phyloP scores from a whole-genome alignment of 352 stramenopile species.

The Globisporangium cederbergense region DNA sequence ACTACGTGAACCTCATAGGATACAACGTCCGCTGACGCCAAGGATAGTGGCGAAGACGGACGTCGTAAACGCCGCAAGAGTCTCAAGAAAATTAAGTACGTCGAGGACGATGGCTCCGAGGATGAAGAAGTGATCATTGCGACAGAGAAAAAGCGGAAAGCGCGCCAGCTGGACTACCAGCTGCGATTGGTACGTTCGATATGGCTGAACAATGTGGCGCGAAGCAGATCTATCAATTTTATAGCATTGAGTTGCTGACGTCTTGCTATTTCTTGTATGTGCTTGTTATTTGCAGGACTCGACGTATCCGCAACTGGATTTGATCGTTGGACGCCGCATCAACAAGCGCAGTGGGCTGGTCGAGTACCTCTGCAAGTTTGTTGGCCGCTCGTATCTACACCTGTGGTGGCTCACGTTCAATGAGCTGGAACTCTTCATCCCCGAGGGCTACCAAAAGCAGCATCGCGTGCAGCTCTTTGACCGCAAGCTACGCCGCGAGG shows the following conservation, averaged over 20 bases:
- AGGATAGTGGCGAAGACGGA: slow-evolving; percentile 5
- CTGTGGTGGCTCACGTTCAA: slow-evolving; percentile 87
- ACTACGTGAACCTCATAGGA: background rate
- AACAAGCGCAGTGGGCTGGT: slow-evolving; percentile 64
- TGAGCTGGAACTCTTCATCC: slow-evolving; percentile 82
- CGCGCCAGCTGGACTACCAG: slow-evolving; percentile 80
- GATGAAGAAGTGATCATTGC: slow-evolving; percentile 43
- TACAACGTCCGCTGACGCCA: background rate
- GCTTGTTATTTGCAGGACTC: slow-evolving; percentile 37
- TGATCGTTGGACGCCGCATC: slow-evolving; percentile 81
- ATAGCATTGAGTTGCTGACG: background rate
- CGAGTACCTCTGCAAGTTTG: slow-evolving; percentile 89
- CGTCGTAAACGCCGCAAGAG: slow-evolving; percentile 40
- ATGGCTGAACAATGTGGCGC: background rate
- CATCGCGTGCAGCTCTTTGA: slow-evolving; percentile 85
- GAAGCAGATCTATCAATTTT: background rate
- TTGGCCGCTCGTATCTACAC: slow-evolving; percentile 84
- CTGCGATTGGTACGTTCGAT: slow-evolving; percentile 33
- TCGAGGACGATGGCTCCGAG: slow-evolving; percentile 71
- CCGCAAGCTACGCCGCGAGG: slow-evolving; percentile 73
- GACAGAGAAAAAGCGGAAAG: slow-evolving; percentile 62
- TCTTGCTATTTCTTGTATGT: slow-evolving; percentile 6
- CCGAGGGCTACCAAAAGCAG: slow-evolving; percentile 82
- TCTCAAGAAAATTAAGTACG: slow-evolving; percentile 70
- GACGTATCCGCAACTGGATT: slow-evolving; percentile 67